These are phyloP conservation scores for Calocybe indica DNA, from an alignment of 768 basidiomycete genomes.

Conservation along the genomic window DNA sequence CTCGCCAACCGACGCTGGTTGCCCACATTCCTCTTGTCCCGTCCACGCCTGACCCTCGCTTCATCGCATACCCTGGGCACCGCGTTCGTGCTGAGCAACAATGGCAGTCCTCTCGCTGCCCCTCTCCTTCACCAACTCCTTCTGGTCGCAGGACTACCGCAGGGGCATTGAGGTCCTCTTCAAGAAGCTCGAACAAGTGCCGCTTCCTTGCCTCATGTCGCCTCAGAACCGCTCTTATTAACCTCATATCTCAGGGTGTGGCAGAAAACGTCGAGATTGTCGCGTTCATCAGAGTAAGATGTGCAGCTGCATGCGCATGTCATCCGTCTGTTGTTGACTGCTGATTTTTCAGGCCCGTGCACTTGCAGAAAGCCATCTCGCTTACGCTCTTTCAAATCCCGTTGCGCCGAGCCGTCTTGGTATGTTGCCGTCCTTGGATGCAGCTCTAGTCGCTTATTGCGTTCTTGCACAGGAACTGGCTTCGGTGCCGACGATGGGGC, in stretches of 20 bases:
- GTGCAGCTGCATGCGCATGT: background rate
- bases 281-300: constrained; percentile 68
- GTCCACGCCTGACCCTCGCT: no score
- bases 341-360: constrained; percentile 58
- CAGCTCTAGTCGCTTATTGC: background rate
- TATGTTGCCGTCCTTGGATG: constrained; percentile 7
- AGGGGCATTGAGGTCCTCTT: constrained; percentile 77
- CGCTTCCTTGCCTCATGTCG: constrained; percentile 10
- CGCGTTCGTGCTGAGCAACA: constrained; percentile 7
- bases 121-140: constrained; percentile 85
- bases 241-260: constrained; percentile 48
- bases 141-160: constrained; percentile 92
- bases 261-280: constrained; percentile 81
- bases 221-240: constrained; percentile 8
- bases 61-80: no score
- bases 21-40: no score
- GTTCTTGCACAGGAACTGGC: constrained; percentile 40
- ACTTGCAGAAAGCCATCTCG: constrained; percentile 61
- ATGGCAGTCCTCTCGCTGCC: constrained; percentile 91
- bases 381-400: constrained; percentile 49
- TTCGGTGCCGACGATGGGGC: constrained; percentile 83
- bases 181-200: constrained; percentile 71
- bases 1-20: no score
- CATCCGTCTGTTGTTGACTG: constrained; percentile 1
- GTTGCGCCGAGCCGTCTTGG: constrained; percentile 47